Base-by-base conservation (phyloP, 1,284 basidiomycete species). In the Microbotryum violaceum region DNA sequence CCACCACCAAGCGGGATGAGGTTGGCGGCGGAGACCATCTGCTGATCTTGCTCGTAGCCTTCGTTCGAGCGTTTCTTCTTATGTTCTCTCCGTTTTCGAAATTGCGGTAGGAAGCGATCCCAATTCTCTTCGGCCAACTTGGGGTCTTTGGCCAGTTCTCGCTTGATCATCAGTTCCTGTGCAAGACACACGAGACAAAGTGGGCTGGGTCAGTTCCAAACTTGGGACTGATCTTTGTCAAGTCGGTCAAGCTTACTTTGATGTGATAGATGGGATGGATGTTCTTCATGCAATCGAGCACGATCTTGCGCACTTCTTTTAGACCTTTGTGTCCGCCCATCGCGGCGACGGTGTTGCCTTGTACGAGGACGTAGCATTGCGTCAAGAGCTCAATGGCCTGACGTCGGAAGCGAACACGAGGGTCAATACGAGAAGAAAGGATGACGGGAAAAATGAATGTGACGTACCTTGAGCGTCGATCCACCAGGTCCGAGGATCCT, bases 251-350 rank as follows among this genome's bases (percentile, higher is more conserved):
- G 69, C 77, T 29, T 45, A 88, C 90, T 77, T 99, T 99, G 78
- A 99, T 99, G 69, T 93, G 87, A 75, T 99, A 99, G 74, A 99
- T 98, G 3, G 96, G 96, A 74, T 99, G 96, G 56, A 98, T 88
- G 74, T 99, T 99, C 78, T 90, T 94, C 91, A 99, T 96, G 79
- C 96, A 99, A 75, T 99, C 96, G 56, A 97, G 77, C 31, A 99
- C 84, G 70, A 98, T 97, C 62, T 93, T 77, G 60, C 96, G 83
- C 5, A 98, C 94, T 75, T 97, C 93, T 75, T 97, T 98, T 47
- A 99, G 79, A 0, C 88, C 87, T 75, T 94, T 97, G 79, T 88
- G 91, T 0, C 88, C 85, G 2, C 96, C 96, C 93, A 98, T 98
- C 3, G 91, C 91, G 51, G 91, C 90, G 59, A 99, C 96, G 0